Percentiles rank a stretch among this genome's conserved stretches.
phyloP scores from a whole-genome alignment of 2,329 filamentous ascomycete species.

The Nemania serpens region DNA sequence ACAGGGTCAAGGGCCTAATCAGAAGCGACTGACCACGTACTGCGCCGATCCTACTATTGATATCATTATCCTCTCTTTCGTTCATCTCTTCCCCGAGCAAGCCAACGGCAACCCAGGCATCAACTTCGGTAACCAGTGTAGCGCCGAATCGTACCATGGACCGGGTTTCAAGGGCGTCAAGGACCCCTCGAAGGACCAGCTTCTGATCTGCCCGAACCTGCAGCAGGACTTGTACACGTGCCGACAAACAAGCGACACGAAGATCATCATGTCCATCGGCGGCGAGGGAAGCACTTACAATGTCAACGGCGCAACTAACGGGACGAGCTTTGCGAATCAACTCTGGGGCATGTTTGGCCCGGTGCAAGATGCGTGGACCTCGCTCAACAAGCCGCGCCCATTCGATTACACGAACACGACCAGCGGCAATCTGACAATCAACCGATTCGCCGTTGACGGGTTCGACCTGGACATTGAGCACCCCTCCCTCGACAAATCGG shows the following conservation, averaged over 20 bases:
- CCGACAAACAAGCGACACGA: slow-evolving; percentile 45
- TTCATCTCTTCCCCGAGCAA: slow-evolving; percentile 48
- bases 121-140: slow-evolving; percentile 51
- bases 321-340: slow-evolving; percentile 43
- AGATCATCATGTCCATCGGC: slow-evolving; percentile 48
- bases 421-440: slow-evolving; percentile 6
- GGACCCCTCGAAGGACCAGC: slow-evolving; percentile 39
- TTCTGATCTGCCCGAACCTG: slow-evolving; percentile 44
- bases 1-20: slow-evolving; percentile 48
- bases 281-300: slow-evolving; percentile 45
- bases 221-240: slow-evolving; percentile 46
- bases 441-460: slow-evolving; percentile 38
- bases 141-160: slow-evolving; percentile 38
- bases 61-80: slow-evolving; percentile 50
- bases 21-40: slow-evolving; percentile 44
- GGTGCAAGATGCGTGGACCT: slow-evolving; percentile 39
- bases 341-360: slow-evolving; percentile 50
- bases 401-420: slow-evolving; percentile 36
- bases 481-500: slow-evolving; percentile 38
- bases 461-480: slow-evolving; percentile 44
- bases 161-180: slow-evolving; percentile 43
- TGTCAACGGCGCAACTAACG: slow-evolving; percentile 44
- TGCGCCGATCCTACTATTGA: slow-evolving; percentile 48
- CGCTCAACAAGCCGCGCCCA: slow-evolving; percentile 35
- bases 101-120: slow-evolving; percentile 48